Evolutionary conservation across 768 basidiomycete genomes (phyloP).

Genomic region (Crassisporium funariophilum): DNA sequence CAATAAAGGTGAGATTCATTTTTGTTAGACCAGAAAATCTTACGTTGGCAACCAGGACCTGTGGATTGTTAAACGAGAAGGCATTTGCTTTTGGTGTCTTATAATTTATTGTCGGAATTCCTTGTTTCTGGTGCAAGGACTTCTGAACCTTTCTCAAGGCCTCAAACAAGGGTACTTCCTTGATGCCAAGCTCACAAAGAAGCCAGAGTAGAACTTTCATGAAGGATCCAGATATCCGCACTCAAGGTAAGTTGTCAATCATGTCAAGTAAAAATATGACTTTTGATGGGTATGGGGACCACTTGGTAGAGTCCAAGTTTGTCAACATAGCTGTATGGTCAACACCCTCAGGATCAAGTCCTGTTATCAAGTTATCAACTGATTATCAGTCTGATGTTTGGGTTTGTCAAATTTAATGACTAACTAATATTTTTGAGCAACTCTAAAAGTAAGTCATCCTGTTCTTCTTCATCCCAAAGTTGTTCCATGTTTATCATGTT

Average conservation of each 20-base stretch:
- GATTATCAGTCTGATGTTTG: background rate
- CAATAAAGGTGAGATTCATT: background rate
- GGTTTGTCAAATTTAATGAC: background rate
- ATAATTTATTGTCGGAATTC: background rate
- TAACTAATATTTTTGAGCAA: background rate
- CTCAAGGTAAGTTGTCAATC: slow-evolving; percentile 33
- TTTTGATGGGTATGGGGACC: background rate
- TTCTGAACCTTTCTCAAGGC: background rate
- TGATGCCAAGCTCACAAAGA: slow-evolving; percentile 25
- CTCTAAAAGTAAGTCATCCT: background rate
- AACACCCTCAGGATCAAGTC: background rate
- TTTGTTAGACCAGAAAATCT: background rate
- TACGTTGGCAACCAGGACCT: background rate
- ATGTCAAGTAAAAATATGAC: slow-evolving; percentile 27
- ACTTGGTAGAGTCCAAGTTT: background rate
- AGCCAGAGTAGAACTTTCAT: slow-evolving; percentile 35
- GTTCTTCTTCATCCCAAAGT: background rate
- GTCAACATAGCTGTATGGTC: background rate
- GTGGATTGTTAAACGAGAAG: background rate
- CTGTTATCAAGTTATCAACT: background rate
- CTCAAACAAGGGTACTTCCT: slow-evolving; percentile 30
- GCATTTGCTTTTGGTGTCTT: background rate
- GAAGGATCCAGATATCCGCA: slow-evolving; percentile 28
- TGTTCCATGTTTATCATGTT: background rate
- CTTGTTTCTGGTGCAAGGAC: background rate